Conservation (phyloP, 176 grass and related monocot genomes). For the Rhynchospora tenuis region DNA sequence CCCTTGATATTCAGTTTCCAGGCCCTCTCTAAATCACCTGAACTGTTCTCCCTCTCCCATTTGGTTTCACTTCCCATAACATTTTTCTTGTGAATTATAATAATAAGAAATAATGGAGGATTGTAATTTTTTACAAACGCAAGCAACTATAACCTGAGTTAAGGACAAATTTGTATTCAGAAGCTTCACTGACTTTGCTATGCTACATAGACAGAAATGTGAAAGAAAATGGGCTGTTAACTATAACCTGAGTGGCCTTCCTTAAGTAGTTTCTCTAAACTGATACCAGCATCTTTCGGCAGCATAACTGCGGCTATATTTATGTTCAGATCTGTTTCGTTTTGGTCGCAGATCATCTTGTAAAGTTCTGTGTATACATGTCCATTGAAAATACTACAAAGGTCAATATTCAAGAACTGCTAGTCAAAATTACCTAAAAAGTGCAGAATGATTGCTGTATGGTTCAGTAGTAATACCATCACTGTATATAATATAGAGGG, state of each 20-base stretch:
- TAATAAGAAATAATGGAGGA: neutral
- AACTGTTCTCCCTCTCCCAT: neutral
- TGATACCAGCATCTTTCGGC: slow-evolving; percentile 71
- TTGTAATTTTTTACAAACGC: too few relatives aligned
- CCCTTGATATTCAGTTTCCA: neutral
- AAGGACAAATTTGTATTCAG: neutral
- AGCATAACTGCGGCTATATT: slow-evolving; percentile 82
- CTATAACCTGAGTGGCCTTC: slow-evolving; percentile 51
- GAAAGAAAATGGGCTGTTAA: neutral
- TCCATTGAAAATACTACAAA: slow-evolving; percentile 1
- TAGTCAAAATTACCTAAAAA: neutral
- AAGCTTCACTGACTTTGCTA: neutral
- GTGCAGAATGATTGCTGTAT: neutral
- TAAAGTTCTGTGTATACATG: slow-evolving; percentile 62
- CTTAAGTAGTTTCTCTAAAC: slow-evolving; percentile 36
- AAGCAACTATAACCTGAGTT: neutral
- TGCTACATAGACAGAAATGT: neutral
- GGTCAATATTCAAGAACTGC: neutral
- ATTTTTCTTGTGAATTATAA: neutral
- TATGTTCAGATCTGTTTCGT: slow-evolving; percentile 81
- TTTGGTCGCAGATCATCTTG: slow-evolving; percentile 91
- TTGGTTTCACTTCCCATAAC: neutral
- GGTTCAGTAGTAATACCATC: neutral
- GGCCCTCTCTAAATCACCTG: neutral
- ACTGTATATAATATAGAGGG: neutral